phyloP scores from a whole-genome alignment of 2,329 filamentous ascomycete species.

The Stromatinia cepivora region DNA sequence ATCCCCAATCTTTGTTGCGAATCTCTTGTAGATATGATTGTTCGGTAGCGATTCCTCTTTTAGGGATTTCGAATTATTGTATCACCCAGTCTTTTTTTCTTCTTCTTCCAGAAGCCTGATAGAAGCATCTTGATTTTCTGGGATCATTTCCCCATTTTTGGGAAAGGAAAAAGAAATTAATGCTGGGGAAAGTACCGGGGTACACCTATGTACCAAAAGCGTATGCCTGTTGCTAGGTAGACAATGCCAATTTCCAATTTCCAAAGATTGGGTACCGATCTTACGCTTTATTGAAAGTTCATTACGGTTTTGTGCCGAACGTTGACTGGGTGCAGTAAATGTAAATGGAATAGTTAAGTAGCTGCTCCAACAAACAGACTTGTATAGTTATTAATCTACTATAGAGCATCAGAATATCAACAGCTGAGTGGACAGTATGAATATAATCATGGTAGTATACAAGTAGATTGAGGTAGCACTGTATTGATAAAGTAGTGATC shows the following conservation, averaged over 20 bases:
- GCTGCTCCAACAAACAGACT: not conserved
- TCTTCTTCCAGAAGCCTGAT: not conserved
- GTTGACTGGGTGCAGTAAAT: not conserved
- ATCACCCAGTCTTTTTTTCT: not conserved
- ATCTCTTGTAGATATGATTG: conserved; percentile 6
- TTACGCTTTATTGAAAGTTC: not conserved
- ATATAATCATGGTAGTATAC: not conserved
- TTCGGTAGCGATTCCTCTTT: not conserved
- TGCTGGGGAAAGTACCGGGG: conserved; percentile 6
- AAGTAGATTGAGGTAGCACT: not conserved
- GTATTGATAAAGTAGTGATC: not conserved
- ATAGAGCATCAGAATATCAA: not conserved
- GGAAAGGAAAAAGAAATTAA: not conserved
- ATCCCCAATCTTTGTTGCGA: not conserved
- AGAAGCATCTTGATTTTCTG: not conserved
- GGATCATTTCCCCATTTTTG: not conserved
- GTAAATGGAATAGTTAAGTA: not conserved
- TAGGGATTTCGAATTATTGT: not conserved
- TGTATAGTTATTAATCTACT: not conserved
- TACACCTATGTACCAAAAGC: not conserved
- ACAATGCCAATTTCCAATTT: not conserved
- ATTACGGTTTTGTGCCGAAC: not conserved
- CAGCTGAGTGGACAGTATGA: not conserved
- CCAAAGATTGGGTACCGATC: conserved; percentile 12
- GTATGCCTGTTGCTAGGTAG: not conserved